These are phyloP conservation scores for Cryptosporidium meleagridis DNA, from an alignment of 169 alveolate genomes.

Conservation along the genomic window DNA sequence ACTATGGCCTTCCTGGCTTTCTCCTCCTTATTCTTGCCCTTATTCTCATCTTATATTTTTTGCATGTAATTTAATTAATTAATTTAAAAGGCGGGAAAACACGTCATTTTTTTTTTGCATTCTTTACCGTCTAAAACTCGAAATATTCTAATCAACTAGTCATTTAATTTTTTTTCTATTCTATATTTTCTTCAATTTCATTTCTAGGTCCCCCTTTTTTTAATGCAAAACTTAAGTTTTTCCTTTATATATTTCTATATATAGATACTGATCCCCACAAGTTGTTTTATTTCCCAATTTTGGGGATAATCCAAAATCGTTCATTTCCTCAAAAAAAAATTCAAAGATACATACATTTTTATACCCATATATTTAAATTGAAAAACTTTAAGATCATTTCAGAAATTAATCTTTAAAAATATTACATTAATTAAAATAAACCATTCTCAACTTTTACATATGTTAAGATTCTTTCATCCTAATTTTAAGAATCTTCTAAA, in stretches of 20 bases:
- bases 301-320: not conserved
- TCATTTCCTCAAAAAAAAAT: not conserved
- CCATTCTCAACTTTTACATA: not conserved
- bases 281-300: not conserved
- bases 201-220: not conserved
- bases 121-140: not conserved
- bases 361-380: not conserved
- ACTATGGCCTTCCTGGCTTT: slow-evolving; percentile 47
- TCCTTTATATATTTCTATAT: not conserved
- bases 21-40: slow-evolving; percentile 21
- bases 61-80: not conserved
- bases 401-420: not conserved
- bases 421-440: not conserved
- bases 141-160: not conserved
- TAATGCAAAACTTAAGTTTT: not conserved
- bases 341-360: not conserved
- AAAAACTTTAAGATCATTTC: not conserved
- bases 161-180: not conserved
- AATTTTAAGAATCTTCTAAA: slow-evolving; percentile 5
- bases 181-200: not conserved
- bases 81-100: not conserved
- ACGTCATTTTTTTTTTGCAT: not conserved
- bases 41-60: slow-evolving; percentile 13
- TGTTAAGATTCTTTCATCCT: not conserved
- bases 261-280: not conserved